A percentile compares a stretch with the other conserved stretches of the same genome.
phyloP scores from a whole-genome alignment of 2,329 filamentous ascomycete species.

The Fusarium luffae region DNA sequence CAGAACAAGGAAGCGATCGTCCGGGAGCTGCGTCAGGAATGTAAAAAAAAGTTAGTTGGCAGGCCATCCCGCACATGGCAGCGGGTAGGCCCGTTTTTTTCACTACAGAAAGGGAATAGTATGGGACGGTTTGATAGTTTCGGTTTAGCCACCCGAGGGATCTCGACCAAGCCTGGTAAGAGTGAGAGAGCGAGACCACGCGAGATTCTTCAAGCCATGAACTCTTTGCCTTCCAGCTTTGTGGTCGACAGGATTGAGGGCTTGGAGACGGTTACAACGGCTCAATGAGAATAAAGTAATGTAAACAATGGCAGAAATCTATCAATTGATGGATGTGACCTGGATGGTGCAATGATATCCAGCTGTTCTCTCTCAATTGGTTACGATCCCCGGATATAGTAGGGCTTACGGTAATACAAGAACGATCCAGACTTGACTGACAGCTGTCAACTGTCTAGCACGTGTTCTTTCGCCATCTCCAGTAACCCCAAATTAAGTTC shows the following conservation, averaged over 20 bases:
- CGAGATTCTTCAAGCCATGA: neutral
- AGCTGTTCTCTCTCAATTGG: neutral
- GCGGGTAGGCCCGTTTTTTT: constrained; percentile 13
- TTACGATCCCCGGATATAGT: neutral
- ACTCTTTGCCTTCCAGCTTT: neutral
- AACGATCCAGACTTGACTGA: neutral
- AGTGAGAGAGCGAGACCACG: neutral
- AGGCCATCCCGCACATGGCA: neutral
- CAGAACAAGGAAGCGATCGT: constrained; percentile 10
- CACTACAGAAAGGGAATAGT: neutral
- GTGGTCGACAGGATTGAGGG: rapidly evolving
- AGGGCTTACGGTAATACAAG: too few species aligned
- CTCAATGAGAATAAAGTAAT: neutral
- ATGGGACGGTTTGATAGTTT: neutral
- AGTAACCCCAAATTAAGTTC: neutral
- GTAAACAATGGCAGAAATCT: neutral
- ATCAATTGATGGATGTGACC: neutral
- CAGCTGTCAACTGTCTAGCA: neutral
- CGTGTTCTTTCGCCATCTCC: neutral
- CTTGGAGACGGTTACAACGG: neutral
- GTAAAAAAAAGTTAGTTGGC: neutral
- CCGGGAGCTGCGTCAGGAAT: constrained; percentile 5
- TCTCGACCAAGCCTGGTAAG: neutral
- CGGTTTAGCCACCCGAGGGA: neutral
- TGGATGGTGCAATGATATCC: neutral